Evolutionary conservation across 139 green algal genomes (phyloP).

Genomic region (Zygnema cylindricum): DNA sequence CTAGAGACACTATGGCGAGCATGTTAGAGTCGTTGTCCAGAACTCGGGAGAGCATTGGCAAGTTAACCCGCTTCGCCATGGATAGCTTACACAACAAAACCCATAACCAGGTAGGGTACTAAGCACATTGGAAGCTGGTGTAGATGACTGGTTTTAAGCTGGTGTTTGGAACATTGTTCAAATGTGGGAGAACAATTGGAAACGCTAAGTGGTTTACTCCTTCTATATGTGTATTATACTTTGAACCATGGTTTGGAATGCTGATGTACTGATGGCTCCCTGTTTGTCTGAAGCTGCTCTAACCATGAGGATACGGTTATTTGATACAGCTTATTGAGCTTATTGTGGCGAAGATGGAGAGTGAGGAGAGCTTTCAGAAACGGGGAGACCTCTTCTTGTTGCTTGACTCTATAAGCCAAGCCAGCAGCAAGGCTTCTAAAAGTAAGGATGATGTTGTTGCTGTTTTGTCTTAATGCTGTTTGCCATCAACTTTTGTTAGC

Average conservation of each 20-base stretch:
- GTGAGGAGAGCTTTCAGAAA: slow-evolving; percentile 11
- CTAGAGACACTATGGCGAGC: slow-evolving; percentile 28
- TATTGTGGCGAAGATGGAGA: slow-evolving; percentile 37
- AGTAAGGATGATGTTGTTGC: background rate
- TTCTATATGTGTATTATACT: too few species aligned
- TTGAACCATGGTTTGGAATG: too few species aligned
- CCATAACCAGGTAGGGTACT: background rate
- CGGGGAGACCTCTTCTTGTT: slow-evolving; percentile 51
- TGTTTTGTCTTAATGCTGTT: too few species aligned
- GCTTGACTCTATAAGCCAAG: slow-evolving; percentile 47
- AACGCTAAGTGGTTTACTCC: too few species aligned
- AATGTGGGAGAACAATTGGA: too few species aligned
- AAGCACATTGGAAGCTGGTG: too few species aligned
- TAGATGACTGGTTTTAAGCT: too few species aligned
- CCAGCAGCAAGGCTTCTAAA: background rate
- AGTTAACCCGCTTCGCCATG: slow-evolving; percentile 25
- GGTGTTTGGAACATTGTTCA: too few species aligned
- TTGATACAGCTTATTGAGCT: slow-evolving; percentile 30
- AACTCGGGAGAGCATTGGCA: slow-evolving; percentile 51
- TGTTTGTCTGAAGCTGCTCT: too few species aligned
- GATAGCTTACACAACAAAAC: background rate
- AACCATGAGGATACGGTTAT: too few species aligned
- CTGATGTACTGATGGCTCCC: too few species aligned
- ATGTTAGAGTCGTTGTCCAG: slow-evolving; percentile 42
- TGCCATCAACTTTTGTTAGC: too few species aligned